Base-by-base conservation (phyloP, 2,329 filamentous ascomycete species). In the Fulvia fulva region DNA sequence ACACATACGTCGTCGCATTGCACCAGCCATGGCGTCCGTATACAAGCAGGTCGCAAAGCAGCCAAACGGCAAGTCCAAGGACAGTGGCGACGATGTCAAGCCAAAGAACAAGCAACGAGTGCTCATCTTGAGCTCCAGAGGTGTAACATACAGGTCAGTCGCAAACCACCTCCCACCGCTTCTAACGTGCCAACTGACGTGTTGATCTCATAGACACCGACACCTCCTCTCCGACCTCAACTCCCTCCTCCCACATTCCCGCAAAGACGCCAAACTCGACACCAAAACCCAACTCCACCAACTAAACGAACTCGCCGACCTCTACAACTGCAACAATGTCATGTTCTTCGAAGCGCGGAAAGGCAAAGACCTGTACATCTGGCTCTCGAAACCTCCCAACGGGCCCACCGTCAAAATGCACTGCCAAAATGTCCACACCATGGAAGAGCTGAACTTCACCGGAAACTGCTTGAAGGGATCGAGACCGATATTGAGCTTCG, bases 401-500 rank as follows among this genome's bases (percentile, higher is more conserved):
- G 89, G 88, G 0, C 88, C 87, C 28, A 88, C 86, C 1, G 78
- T 87, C 62, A 88, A 88, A 68, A 83, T 94, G 75, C 89, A 94
- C 71, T 80, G 91, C 53, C 90, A 94, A 53, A 74, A 74, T 57
- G 60, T 97, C 71, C 92, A 97, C 77, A 97, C 93, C 9, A 96
- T 95, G 90, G 91, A 93, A 71, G 94, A 99, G 75, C 81, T 99
- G 34, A 90, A 96, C 71, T 97, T 99, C 74, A 92, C 91, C 16
- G 94, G 94, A 55, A 99, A 99, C 80, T 97, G 92, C 73, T 80
- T 97, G 61, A 97, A 96, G 77, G 94, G 94, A 59, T 94, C 90
- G 26, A 82, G 94, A 34, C 93, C 94, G 1, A 81, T 99, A 41
- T 85, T 99, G 57, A 94, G 90, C 34, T 99, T 99, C 74, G 94